Base-by-base conservation (phyloP, 129 eudicot species). In the Lonicera japonica region DNA sequence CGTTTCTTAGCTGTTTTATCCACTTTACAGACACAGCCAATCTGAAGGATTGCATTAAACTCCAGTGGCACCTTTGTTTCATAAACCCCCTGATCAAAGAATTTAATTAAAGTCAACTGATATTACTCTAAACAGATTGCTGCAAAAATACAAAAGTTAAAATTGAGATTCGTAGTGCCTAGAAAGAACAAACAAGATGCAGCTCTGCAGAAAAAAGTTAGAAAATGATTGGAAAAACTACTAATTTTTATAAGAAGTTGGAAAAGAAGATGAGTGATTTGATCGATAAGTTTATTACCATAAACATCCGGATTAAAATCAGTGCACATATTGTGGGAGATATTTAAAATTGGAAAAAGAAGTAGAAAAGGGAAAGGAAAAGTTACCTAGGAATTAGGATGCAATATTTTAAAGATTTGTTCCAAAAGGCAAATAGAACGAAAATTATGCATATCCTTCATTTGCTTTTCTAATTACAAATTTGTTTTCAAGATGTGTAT, bases 11-110 rank as follows among this genome's bases (percentile, higher is more conserved):
- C 94, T 18, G 89, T 52, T 77, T 80, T 85, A 71, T 94, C 95
- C 23, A 88, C 96, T 82, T 88, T 94, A 74, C 99, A 94, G 58
- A 88, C 99, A 79, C 99, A 94, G 11, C 99, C 99, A 51, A 94
- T 73, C 83, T 88, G 99, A 21, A 81, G 83, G 55, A 94, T 72
- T 18, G 85, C 88, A 86, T 68, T 83, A 43, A 94, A 83, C 63
- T 85, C 95, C 48, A 71, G 63, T 18, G 86, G 95, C 58, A 88
- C 75, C 73, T 83, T 85, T 45, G 96, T 83, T 83, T 94, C 99
- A 61, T 94, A 94, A 69, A 94, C 81, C 38, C 99, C 99, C 99
- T 94, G 88, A 21, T 17, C 24, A 73, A 70, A 58, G 36, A 71
- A 36, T 29, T 18, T 22, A 22, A 48, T 13, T 19, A 11, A 7